Conservation (phyloP, 2,329 filamentous ascomycete species). For the Colletotrichum shisoi region DNA sequence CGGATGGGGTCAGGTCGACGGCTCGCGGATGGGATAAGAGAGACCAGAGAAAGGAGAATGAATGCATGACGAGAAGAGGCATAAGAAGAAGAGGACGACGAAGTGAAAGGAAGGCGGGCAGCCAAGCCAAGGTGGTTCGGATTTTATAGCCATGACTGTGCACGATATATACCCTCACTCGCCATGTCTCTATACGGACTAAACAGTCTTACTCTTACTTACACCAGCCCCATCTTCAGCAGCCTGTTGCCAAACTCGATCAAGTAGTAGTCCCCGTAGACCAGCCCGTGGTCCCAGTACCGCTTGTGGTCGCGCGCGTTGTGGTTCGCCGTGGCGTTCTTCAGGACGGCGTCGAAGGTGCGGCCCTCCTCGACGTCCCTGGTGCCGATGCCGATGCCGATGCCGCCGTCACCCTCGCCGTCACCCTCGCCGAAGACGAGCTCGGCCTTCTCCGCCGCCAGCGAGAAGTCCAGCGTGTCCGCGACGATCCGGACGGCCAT, state of each 20-base stretch:
- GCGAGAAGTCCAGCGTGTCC: constrained; percentile 46
- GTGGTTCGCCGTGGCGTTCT: constrained; percentile 49
- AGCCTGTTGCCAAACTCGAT: constrained; percentile 57
- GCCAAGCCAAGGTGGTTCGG: not conserved
- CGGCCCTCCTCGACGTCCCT: constrained; percentile 34
- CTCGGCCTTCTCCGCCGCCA: constrained; percentile 40
- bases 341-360: constrained; percentile 47
- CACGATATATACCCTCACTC: constrained; percentile 29
- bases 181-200: not conserved
- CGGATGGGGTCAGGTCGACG: constrained; percentile 29
- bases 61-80: too few relatives aligned
- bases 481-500: constrained; percentile 45
- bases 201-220: not conserved
- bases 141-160: constrained; percentile 14
- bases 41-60: too few relatives aligned
- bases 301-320: constrained; percentile 46
- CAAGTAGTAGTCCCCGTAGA: constrained; percentile 60
- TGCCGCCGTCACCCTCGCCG: too few relatives aligned
- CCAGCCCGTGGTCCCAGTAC: constrained; percentile 53
- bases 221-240: constrained; percentile 46
- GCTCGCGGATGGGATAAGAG: constrained; percentile 20
- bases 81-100: too few relatives aligned
- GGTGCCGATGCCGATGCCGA: not conserved
- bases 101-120: not conserved
- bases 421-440: constrained; percentile 10